A percentile compares a stretch with the other conserved stretches of the same genome.
Evolutionary conservation across 1,284 basidiomycete species (phyloP).

Genomic region (Filobasidium uniguttulatum): DNA sequence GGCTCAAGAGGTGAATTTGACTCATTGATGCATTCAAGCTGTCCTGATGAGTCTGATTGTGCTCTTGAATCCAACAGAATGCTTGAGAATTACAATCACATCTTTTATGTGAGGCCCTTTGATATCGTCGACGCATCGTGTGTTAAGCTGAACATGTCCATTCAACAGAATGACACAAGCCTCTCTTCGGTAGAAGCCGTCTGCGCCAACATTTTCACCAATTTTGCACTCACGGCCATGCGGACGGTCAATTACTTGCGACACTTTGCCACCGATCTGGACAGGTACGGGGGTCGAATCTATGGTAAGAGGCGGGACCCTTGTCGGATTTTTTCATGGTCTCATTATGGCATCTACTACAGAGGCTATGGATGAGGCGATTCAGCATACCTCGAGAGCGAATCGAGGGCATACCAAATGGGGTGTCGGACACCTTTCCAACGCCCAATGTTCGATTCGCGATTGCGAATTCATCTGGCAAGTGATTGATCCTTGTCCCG

Average conservation of each 20-base stretch:
- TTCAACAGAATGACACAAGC: conserved; percentile 46
- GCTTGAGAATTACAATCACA: conserved; percentile 36
- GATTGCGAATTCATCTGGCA: conserved; percentile 1
- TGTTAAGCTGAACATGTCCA: conserved; percentile 2
- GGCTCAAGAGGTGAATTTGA: conserved; percentile 27
- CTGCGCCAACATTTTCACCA: conserved; percentile 72
- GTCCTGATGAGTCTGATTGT: too few relatives aligned
- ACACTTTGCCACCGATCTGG: not conserved
- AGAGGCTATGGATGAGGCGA: not conserved
- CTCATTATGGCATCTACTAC: too few relatives aligned
- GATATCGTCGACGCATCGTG: not conserved
- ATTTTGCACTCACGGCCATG: conserved; percentile 69
- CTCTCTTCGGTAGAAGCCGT: conserved; percentile 55
- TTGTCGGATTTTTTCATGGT: not conserved
- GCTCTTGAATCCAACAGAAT: conserved; percentile 19
- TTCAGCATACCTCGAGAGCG: conserved; percentile 4
- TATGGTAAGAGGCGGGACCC: not conserved
- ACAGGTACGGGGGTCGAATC: not conserved
- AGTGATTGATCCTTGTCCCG: not conserved
- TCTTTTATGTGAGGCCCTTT: conserved; percentile 25
- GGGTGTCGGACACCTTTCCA: not conserved
- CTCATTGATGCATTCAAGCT: not conserved
- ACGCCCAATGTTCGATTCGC: not conserved
- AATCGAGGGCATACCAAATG: conserved; percentile 4
- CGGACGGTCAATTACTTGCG: conserved; percentile 75